phyloP scores from a whole-genome alignment of 306 rosid genomes.

The Delonix regia region DNA sequence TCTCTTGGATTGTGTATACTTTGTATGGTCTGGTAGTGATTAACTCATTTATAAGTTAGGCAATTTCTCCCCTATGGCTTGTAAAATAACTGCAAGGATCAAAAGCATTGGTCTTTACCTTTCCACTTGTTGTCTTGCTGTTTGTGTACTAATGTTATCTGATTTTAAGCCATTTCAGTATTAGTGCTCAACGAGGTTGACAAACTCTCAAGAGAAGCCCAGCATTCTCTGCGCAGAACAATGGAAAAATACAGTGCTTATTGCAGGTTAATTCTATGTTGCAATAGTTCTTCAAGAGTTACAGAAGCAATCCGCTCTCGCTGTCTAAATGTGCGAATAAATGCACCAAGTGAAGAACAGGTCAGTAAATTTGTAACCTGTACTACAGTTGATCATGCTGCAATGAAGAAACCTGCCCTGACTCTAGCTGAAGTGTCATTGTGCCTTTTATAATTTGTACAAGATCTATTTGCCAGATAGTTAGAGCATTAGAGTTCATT shows the following conservation, averaged over 20 bases:
- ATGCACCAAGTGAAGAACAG: constrained; percentile 86
- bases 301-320: constrained; percentile 97
- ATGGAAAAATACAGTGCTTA: constrained; percentile 94
- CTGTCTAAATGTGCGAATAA: constrained; percentile 85
- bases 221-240: constrained; percentile 91
- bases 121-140: not conserved
- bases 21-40: constrained; percentile 10
- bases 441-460: not conserved
- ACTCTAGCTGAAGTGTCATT: not conserved
- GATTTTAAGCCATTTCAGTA: constrained; percentile 54
- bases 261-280: constrained; percentile 88
- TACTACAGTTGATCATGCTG: not conserved
- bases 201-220: constrained; percentile 95
- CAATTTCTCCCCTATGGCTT: not conserved
- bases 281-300: constrained; percentile 96
- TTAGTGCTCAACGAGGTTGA: constrained; percentile 90
- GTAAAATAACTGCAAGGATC: not conserved
- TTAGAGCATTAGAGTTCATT: constrained; percentile 69
- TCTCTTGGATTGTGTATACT: constrained; percentile 3
- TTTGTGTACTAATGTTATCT: constrained; percentile 33
- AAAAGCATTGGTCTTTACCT: not conserved
- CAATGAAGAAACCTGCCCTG: not conserved
- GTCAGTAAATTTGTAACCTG: constrained; percentile 38
- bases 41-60: not conserved
- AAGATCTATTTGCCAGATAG: constrained; percentile 54